Evolutionary conservation across 768 basidiomycete species (phyloP).

Genomic region (Lentinula edodes): DNA sequence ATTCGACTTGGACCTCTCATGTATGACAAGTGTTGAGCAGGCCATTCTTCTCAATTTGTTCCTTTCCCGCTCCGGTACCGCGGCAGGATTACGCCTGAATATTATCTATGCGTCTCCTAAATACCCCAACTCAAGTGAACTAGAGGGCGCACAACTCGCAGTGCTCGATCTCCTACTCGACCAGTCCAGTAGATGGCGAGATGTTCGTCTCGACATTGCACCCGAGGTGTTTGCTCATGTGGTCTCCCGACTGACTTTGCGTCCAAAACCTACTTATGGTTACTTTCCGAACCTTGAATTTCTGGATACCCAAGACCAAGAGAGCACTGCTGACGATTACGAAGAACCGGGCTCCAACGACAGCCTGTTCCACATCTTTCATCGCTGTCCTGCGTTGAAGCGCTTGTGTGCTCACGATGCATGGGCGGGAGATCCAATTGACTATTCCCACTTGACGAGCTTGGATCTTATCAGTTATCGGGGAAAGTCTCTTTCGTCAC

Average conservation of each 20-base stretch:
- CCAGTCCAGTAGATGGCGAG: neutral
- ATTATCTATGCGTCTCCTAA: neutral
- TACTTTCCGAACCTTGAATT: constrained; percentile 1
- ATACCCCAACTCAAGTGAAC: neutral
- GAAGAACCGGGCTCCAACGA: neutral
- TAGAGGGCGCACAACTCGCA: neutral
- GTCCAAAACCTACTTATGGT: neutral
- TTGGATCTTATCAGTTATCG: neutral
- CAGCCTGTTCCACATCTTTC: neutral
- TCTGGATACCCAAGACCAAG: neutral
- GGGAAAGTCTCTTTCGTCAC: neutral
- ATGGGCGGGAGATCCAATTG: neutral
- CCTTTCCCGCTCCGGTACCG: neutral
- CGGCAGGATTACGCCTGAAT: neutral
- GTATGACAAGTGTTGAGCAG: neutral
- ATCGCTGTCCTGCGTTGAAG: neutral
- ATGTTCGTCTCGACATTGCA: neutral
- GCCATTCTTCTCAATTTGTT: neutral
- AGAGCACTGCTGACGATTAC: neutral
- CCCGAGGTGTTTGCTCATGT: neutral
- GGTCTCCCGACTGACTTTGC: neutral
- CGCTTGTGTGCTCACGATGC: neutral
- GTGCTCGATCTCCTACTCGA: neutral
- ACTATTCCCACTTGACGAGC: neutral
- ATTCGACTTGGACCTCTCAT: neutral